Percentiles rank a stretch among this genome's conserved stretches.
Evolutionary conservation across 2,329 filamentous ascomycete species (phyloP).

Genomic region (Pseudogymnoascus sp.): DNA sequence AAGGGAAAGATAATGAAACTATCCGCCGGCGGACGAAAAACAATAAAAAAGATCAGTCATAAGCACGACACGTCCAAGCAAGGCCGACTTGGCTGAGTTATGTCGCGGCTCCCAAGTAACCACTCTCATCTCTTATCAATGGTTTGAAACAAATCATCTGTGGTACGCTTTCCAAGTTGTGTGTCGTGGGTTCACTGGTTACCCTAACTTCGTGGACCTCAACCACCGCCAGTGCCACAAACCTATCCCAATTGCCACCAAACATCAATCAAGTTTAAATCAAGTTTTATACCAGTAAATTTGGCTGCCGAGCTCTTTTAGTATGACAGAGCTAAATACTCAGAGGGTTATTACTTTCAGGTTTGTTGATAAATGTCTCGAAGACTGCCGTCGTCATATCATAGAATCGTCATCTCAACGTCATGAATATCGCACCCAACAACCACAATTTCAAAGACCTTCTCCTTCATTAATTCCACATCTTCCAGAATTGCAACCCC

Average conservation of each 20-base stretch:
- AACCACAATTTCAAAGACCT: background rate
- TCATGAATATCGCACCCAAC: constrained; percentile 4
- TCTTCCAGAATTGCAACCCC: background rate
- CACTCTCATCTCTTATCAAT: background rate
- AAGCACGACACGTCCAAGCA: background rate
- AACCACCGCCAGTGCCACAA: background rate
- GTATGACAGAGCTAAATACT: background rate
- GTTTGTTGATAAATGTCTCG: constrained; percentile 9
- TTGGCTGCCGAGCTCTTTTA: background rate
- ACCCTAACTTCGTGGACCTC: background rate
- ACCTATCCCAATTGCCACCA: background rate
- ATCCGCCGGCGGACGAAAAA: background rate
- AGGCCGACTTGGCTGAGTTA: background rate
- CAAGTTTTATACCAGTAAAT: background rate
- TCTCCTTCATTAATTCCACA: background rate
- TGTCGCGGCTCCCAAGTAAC: background rate
- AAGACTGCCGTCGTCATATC: background rate
- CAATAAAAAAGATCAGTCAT: background rate
- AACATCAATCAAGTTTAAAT: background rate
- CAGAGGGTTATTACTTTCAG: background rate
- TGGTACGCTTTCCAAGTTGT: background rate
- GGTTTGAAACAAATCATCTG: background rate
- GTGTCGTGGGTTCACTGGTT: background rate
- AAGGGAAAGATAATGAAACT: background rate
- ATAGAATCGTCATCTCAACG: constrained; percentile 7